A percentile compares a stretch with the other conserved stretches of the same genome.
phyloP scores from a whole-genome alignment of 768 basidiomycete species.

The Epithele typhae region DNA sequence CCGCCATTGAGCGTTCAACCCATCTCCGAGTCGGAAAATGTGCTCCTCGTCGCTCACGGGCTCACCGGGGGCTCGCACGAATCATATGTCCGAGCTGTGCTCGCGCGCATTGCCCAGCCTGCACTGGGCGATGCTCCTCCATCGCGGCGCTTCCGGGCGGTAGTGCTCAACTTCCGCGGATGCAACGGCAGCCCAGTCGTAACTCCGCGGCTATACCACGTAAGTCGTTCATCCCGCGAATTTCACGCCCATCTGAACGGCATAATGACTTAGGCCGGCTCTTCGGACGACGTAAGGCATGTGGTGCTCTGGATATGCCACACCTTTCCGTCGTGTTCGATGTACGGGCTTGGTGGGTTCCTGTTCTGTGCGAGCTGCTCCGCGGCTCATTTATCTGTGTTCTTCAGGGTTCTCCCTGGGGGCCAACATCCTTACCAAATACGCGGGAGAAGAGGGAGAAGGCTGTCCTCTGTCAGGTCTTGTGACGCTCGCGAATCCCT shows the following conservation, averaged over 20 bases:
- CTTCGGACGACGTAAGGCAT: slow-evolving; percentile 20
- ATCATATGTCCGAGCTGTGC: slow-evolving; percentile 19
- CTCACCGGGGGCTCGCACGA: slow-evolving; percentile 24
- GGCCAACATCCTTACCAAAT: slow-evolving; percentile 20
- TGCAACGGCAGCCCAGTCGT: slow-evolving; percentile 20
- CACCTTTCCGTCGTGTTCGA: slow-evolving; percentile 15
- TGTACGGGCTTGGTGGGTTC: slow-evolving; percentile 18
- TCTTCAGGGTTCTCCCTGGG: slow-evolving; percentile 22
- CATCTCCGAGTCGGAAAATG: slow-evolving; percentile 5
- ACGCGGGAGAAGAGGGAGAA: slow-evolving; percentile 22
- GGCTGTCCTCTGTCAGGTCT: slow-evolving; percentile 17
- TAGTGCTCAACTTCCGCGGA: slow-evolving; percentile 23
- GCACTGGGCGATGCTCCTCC: too few species aligned
- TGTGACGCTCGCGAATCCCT: slow-evolving; percentile 20
- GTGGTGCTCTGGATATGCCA: slow-evolving; percentile 18
- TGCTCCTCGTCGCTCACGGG: slow-evolving; percentile 22
- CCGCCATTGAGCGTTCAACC: slow-evolving; percentile 15
- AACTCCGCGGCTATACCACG: slow-evolving; percentile 20
- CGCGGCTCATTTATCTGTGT: too few species aligned
- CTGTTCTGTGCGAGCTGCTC: neutral
- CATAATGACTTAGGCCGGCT: slow-evolving; percentile 14
- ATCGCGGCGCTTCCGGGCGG: slow-evolving; percentile 14
- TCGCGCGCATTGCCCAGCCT: slow-evolving; percentile 8
- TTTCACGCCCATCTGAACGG: neutral
- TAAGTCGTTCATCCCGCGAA: slow-evolving; percentile 5